phyloP scores from a whole-genome alignment of 2,329 filamentous ascomycete species.

The Colletotrichum higginsianum region DNA sequence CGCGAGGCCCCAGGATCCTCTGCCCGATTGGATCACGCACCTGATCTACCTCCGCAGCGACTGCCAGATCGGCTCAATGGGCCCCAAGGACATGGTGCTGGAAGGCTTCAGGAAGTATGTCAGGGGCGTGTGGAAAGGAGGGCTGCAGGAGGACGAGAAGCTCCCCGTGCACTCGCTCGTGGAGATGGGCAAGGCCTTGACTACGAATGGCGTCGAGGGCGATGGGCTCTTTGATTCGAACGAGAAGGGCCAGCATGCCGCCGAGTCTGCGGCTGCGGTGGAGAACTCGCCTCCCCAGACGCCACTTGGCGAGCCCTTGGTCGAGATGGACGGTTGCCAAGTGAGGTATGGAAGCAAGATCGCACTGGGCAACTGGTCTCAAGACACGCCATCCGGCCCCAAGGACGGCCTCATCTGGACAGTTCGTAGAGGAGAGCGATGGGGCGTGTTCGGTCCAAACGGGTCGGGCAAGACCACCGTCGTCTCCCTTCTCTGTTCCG shows the following conservation, averaged over 20 bases:
- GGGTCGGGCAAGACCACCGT: constrained; percentile 97
- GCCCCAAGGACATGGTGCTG: constrained; percentile 75
- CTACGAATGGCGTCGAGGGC: constrained; percentile 56
- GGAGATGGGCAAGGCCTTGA: constrained; percentile 66
- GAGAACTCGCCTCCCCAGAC: constrained; percentile 20
- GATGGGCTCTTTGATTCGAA: constrained; percentile 52
- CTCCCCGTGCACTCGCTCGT: constrained; percentile 64
- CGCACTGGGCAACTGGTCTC: constrained; percentile 85
- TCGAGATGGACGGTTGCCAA: constrained; percentile 89
- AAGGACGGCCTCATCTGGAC: constrained; percentile 84
- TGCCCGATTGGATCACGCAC: constrained; percentile 94
- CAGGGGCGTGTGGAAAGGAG: constrained; percentile 61
- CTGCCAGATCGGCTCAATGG: constrained; percentile 76
- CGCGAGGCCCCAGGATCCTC: constrained; percentile 85
- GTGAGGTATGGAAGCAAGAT: constrained; percentile 85
- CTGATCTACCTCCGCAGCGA: constrained; percentile 79
- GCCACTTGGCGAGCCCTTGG: constrained; percentile 74
- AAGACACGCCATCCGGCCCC: constrained; percentile 65
- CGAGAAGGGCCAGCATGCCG: constrained; percentile 39
- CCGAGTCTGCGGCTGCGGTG: constrained; percentile 15
- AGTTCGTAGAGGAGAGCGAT: constrained; percentile 86
- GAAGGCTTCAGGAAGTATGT: constrained; percentile 65
- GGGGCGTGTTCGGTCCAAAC: constrained; percentile 94
- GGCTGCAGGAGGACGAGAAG: constrained; percentile 61
- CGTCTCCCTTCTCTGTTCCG: constrained; percentile 91